Evolutionary conservation across 2,329 filamentous ascomycete species (phyloP).

Genomic region (Ophiocordyceps sinensis): DNA sequence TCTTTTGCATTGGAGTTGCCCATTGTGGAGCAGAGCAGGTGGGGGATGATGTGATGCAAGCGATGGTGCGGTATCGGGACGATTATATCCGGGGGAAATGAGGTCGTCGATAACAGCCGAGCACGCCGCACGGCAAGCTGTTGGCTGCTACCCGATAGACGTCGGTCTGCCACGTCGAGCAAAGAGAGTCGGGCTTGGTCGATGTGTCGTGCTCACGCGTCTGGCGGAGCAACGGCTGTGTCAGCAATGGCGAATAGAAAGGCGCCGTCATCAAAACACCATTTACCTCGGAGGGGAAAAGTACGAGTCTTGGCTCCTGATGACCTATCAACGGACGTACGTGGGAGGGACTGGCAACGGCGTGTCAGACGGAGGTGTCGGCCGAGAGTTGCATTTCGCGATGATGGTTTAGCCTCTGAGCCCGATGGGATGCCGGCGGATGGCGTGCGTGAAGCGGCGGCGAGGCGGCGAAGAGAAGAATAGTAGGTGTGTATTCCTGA

Average conservation of each 20-base stretch:
- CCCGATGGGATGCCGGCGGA: neutral
- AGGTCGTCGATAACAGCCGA: too few relatives aligned
- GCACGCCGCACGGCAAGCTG: too few relatives aligned
- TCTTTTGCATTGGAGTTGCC: slow-evolving; percentile 26
- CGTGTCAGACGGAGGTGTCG: neutral
- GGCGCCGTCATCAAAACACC: too few relatives aligned
- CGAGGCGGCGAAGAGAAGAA: too few relatives aligned
- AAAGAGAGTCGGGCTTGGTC: too few relatives aligned
- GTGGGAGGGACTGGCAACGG: neutral
- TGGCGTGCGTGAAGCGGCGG: neutral
- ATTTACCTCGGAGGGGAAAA: too few relatives aligned
- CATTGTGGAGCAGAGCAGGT: slow-evolving; percentile 13
- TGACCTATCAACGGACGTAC: neutral
- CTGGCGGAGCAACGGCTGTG: too few relatives aligned
- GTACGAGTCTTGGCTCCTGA: neutral
- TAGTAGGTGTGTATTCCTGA: too few relatives aligned
- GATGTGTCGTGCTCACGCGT: too few relatives aligned
- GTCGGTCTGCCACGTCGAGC: too few relatives aligned
- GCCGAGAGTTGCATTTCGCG: neutral
- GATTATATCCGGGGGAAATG: neutral
- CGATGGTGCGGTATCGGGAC: neutral
- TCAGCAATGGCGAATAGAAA: too few relatives aligned
- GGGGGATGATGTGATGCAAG: neutral
- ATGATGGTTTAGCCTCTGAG: neutral
- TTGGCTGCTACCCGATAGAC: too few relatives aligned